Evolutionary conservation across 2,329 filamentous ascomycete genomes (phyloP), one percentile per base, ranked within the genome.

Genomic region (Aureobasidium sp.): DNA sequence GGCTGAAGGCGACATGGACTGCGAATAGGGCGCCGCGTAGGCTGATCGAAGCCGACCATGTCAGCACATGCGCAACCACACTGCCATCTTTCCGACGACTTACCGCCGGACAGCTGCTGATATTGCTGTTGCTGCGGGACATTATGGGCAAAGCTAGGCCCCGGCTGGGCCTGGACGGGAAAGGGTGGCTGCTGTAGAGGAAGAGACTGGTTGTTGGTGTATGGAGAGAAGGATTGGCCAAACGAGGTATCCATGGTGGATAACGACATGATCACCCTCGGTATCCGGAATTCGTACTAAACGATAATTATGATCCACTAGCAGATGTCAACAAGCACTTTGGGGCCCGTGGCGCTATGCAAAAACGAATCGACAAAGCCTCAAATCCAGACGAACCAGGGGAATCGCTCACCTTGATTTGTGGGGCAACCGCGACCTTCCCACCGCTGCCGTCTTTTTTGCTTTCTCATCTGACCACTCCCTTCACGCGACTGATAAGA

Each of bases 201-300:
- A 42, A 76, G 78, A 59, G 78, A 76, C 74, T 83, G 79, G 58
- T 59, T 49, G 57, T 9, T 32, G 14, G 32, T 49, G 45, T 59
- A 59, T 8, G 57, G 37, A 32, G 57, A 50, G 37, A 59, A 59
- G 16, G 57, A 59, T 47, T 59, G 57, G 54, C 54, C 54, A 30
- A 59, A 59, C 14, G 42, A 25, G 16, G 42, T 13, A 25, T 59
- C 45, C 54, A 59, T 48, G 32, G 54, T 25, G 21, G 53, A 45
- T 45, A 47, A 39, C 42, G 54, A 47, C 54, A 59, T 59, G 21
- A 25, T 48, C 30, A 49, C 30, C 42, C 32, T 59, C 55, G 55
- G 45, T 59, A 48, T 41, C 21, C 55, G 55, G 55, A 58, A 58
- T 27, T 30, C 47, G 47, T 14, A 37, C 44, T 34, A 45, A 57